Evolutionary conservation across 1,139 yeast genomes (phyloP).

Genomic region (Ashbya aceris): DNA sequence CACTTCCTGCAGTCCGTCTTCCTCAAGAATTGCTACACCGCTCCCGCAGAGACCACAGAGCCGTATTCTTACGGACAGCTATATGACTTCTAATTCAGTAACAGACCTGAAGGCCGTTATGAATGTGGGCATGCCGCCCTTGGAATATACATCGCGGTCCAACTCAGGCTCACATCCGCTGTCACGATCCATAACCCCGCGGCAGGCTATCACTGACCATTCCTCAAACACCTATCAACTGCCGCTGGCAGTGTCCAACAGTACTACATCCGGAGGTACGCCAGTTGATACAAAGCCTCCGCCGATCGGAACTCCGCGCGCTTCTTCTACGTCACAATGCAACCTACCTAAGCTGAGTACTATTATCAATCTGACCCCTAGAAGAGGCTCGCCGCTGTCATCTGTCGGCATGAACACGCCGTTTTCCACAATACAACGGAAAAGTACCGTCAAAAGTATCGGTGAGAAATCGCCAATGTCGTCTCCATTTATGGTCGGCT

Average conservation of each 20-base stretch:
- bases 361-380: slow-evolving; percentile 25
- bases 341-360: slow-evolving; percentile 20
- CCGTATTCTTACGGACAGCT: slow-evolving; percentile 36
- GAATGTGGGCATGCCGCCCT: background rate
- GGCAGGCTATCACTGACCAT: slow-evolving; percentile 17
- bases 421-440: slow-evolving; percentile 21
- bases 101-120: slow-evolving; percentile 9
- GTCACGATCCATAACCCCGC: slow-evolving; percentile 36
- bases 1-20: background rate
- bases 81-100: slow-evolving; percentile 30
- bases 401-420: slow-evolving; percentile 14
- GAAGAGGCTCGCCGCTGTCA: slow-evolving; percentile 27
- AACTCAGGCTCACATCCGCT: slow-evolving; percentile 21
- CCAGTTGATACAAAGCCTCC: background rate
- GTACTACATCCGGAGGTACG: background rate
- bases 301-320: slow-evolving; percentile 6
- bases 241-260: background rate
- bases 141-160: slow-evolving; percentile 8
- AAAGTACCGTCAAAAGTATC: slow-evolving; percentile 31
- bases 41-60: slow-evolving; percentile 15
- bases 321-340: slow-evolving; percentile 2
- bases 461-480: slow-evolving; percentile 26
- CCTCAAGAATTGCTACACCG: slow-evolving; percentile 9
- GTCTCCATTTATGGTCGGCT: slow-evolving; percentile 23
- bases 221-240: slow-evolving; percentile 3